Evolutionary conservation across 306 rosid genomes (phyloP).

Genomic region (Pyrus betulifolia): DNA sequence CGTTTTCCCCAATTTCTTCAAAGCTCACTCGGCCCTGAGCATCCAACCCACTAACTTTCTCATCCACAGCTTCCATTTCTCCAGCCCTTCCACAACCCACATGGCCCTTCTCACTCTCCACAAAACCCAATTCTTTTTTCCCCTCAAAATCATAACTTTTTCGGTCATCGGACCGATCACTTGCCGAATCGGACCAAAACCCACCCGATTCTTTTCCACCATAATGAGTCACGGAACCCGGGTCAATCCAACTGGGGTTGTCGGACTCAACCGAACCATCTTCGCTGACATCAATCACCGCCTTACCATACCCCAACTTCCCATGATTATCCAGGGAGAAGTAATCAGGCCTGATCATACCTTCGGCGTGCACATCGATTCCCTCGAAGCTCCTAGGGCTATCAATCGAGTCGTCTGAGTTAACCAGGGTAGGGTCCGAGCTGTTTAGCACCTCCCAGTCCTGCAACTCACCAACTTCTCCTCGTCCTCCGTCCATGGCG

Average conservation of each 20-base stretch:
- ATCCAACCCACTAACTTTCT: conserved; percentile 19
- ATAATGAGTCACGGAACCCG: conserved; percentile 31
- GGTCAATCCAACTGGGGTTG: conserved; percentile 72
- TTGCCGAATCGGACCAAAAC: conserved; percentile 56
- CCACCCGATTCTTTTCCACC: conserved; percentile 21
- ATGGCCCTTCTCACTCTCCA: not conserved
- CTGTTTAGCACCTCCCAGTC: conserved; percentile 64
- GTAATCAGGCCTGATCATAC: conserved; percentile 49
- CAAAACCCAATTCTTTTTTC: conserved; percentile 11
- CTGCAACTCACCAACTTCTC: conserved; percentile 33
- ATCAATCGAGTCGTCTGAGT: conserved; percentile 4
- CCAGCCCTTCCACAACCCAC: not conserved
- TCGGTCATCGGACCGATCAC: conserved; percentile 48
- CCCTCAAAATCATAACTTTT: conserved; percentile 23
- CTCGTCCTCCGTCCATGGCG: conserved; percentile 38
- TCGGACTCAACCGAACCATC: conserved; percentile 49
- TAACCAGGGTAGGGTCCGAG: conserved; percentile 12
- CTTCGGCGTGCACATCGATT: conserved; percentile 36
- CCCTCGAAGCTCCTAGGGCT: conserved; percentile 15
- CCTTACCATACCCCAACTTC: conserved; percentile 3
- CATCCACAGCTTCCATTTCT: conserved; percentile 4
- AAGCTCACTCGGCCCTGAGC: conserved; percentile 10
- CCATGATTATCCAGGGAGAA: conserved; percentile 46
- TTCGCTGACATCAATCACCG: conserved; percentile 20
- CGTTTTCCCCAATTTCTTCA: conserved; percentile 18